A percentile compares a stretch with the other conserved stretches of the same genome.
phyloP scores from a whole-genome alignment of 495 filamentous ascomycete genomes.

The Penicillium longicatenatum region DNA sequence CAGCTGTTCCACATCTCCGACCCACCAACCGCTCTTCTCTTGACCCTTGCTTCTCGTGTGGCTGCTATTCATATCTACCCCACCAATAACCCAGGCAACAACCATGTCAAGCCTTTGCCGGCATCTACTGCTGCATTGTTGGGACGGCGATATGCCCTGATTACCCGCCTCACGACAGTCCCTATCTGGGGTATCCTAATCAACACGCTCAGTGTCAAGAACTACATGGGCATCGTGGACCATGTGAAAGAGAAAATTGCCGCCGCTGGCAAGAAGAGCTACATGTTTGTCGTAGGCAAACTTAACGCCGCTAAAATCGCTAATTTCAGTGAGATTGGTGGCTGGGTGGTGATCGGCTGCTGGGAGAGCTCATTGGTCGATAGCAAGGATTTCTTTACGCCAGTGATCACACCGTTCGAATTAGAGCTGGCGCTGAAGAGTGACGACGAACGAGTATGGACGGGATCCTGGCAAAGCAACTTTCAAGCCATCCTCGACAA shows the following conservation, averaged over 20 bases:
- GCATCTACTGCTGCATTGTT: slow-evolving; percentile 60
- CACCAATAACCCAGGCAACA: slow-evolving; percentile 43
- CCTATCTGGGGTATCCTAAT: slow-evolving; percentile 90
- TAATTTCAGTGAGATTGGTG: slow-evolving; percentile 92
- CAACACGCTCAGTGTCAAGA: slow-evolving; percentile 88
- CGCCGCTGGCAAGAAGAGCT: slow-evolving; percentile 84
- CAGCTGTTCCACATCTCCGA: slow-evolving; percentile 87
- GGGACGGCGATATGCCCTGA: slow-evolving; percentile 81
- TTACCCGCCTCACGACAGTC: slow-evolving; percentile 77
- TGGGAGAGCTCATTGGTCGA: slow-evolving; percentile 94
- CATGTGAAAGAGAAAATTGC: slow-evolving; percentile 69
- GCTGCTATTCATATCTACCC: slow-evolving; percentile 76
- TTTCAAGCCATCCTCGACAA: slow-evolving; percentile 60
- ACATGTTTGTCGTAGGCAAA: slow-evolving; percentile 95
- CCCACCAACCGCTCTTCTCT: slow-evolving; percentile 79
- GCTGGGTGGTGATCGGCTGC: slow-evolving; percentile 96
- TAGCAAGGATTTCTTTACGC: slow-evolving; percentile 80
- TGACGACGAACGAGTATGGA: slow-evolving; percentile 74
- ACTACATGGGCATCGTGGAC: slow-evolving; percentile 81
- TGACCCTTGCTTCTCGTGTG: slow-evolving; percentile 85
- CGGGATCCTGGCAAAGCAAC: slow-evolving; percentile 73
- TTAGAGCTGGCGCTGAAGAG: slow-evolving; percentile 69
- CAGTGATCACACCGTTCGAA: slow-evolving; percentile 92
- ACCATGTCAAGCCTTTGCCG: slow-evolving; percentile 43
- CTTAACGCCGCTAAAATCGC: slow-evolving; percentile 94